Conservation (phyloP, 176 grass and related monocot genomes). For the Lolium multiflorum region DNA sequence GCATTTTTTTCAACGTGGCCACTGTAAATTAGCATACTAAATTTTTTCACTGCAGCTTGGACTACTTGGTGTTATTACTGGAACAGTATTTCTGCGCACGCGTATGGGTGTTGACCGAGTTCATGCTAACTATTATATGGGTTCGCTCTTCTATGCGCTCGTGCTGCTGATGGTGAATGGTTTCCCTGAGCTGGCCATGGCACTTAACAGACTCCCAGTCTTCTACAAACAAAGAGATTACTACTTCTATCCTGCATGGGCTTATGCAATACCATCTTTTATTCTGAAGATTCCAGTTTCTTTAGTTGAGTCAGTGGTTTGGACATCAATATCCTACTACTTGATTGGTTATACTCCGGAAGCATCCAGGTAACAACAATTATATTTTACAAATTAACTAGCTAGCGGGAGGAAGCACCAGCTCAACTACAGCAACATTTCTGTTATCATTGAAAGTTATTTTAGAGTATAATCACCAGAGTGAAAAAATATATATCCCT, state of each 20-base stretch:
- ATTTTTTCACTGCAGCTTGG: slow-evolving; percentile 54
- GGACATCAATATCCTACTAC: slow-evolving; percentile 85
- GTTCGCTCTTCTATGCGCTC: slow-evolving; percentile 74
- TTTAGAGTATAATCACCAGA: background rate
- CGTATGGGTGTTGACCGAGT: slow-evolving; percentile 58
- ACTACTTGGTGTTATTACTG: slow-evolving; percentile 58
- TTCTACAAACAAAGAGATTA: slow-evolving; percentile 87
- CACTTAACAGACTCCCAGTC: slow-evolving; percentile 64
- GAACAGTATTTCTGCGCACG: slow-evolving; percentile 71
- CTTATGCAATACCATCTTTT: slow-evolving; percentile 76
- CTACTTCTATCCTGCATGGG: slow-evolving; percentile 88
- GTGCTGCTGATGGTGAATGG: slow-evolving; percentile 75
- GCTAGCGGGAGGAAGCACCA: background rate
- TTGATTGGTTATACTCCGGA: slow-evolving; percentile 81
- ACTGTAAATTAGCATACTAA: background rate
- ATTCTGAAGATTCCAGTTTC: slow-evolving; percentile 79
- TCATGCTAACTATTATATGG: slow-evolving; percentile 76
- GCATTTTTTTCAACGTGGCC: background rate
- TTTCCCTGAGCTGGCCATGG: slow-evolving; percentile 76
- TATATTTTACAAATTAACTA: background rate
- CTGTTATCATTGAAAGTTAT: background rate
- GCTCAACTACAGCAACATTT: background rate
- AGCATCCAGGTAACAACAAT: slow-evolving; percentile 62
- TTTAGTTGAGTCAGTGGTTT: slow-evolving; percentile 67
- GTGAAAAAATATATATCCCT: slow-evolving; percentile 16